These are phyloP conservation scores for Vitis vinifera DNA, from an alignment of 164 flowering plant species.

Conservation along the genomic window DNA sequence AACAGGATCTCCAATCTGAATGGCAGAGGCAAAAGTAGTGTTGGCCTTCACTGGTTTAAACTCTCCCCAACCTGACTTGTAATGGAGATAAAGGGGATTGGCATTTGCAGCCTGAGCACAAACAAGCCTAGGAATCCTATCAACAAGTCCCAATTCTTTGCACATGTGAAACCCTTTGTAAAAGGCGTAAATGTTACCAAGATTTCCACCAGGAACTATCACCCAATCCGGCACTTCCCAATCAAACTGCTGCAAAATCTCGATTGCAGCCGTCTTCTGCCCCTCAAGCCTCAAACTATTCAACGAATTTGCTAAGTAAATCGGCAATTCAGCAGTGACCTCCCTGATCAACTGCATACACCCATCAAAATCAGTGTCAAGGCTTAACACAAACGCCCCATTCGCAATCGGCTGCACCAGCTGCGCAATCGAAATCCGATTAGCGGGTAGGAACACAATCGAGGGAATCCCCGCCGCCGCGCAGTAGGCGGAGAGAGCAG, in stretches of 20 bases:
- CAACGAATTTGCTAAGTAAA: conserved; percentile 78
- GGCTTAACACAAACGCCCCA: conserved; percentile 73
- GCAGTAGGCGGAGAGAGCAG: conserved; percentile 85
- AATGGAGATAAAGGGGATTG: conserved; percentile 69
- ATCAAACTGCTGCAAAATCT: conserved; percentile 87
- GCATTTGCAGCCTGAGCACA: conserved; percentile 95
- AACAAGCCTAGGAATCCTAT: conserved; percentile 62
- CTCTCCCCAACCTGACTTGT: conserved; percentile 55
- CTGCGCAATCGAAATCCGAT: conserved; percentile 61
- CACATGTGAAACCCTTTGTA: conserved; percentile 89
- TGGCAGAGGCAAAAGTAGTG: conserved; percentile 83
- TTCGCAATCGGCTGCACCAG: conserved; percentile 85
- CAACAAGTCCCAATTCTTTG: conserved; percentile 71
- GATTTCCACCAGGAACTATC: conserved; percentile 84
- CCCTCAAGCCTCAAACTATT: conserved; percentile 88
- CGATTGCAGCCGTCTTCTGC: conserved; percentile 89
- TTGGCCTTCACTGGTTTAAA: conserved; percentile 58
- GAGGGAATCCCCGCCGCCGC: conserved; percentile 83
- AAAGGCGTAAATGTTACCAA: conserved; percentile 85
- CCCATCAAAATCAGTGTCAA: conserved; percentile 89
- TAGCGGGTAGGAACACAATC: conserved; percentile 69
- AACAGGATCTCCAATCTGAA: conserved; percentile 91
- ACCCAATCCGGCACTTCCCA: conserved; percentile 98
- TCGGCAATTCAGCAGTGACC: conserved; percentile 77
- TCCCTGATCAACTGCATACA: conserved; percentile 85